Base-by-base conservation (phyloP, 73 alveolate genomes). In the Symbiodinium pilosum region DNA sequence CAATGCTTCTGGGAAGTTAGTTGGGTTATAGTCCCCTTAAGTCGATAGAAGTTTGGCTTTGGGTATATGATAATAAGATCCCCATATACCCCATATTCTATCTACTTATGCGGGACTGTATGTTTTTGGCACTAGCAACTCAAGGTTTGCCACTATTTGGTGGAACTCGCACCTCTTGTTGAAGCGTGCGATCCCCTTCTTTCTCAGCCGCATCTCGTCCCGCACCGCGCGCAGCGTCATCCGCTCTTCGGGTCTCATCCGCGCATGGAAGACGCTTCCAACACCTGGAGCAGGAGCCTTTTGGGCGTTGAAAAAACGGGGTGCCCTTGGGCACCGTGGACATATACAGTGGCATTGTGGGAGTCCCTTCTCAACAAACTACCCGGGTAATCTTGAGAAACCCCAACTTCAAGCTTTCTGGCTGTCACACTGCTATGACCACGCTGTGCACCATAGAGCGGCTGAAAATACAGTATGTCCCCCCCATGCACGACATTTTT, bases 141-240 rank as follows among this genome's bases (percentile, higher is more conserved):
- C 75, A 54, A 18, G 12, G 18, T 69, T 40, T 30, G 42, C n/a
- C 39, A 84, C 71, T 8, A 18, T 24, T 7, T 40, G 83, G 1
- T 14, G 42, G 32, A 21, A 3, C 5, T 26, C 16, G 39, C 34
- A 73, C 97, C 97, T 69, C 97, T 91, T 91, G 77, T 91, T 91
- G 88, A 91, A 91, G 89, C 97, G 97, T 32, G 97, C 97, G 56
- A 91, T 91, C 38, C 97, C 97, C 51, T 69, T 40, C 87, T 69
- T 91, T n/a, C 97, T 39, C 97, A 91, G 51, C 26, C 77, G 75
- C 81, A 68, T 85, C 97, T 91, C 97, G 30, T 91, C 97, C 36
- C 97, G 73, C 51, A 68, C 87, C 20, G 97, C 97, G 3, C 97
- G 97, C 36, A 91, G 97, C 97, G 77, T 83, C 88, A 83, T 56